phyloP scores from a whole-genome alignment of 2,329 filamentous ascomycete species.

The Penicillium sp. region DNA sequence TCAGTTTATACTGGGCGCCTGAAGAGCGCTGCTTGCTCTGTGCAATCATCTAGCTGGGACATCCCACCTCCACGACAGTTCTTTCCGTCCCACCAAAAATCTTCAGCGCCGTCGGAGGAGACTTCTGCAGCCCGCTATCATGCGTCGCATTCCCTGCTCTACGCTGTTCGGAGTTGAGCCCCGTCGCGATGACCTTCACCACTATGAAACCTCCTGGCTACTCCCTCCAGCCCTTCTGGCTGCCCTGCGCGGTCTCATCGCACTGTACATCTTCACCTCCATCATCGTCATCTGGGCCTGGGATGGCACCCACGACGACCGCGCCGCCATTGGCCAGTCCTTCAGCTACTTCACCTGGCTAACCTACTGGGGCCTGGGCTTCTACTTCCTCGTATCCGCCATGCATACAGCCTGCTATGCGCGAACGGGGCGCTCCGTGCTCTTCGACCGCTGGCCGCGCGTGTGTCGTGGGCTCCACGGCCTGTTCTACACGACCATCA shows the following conservation, averaged over 20 bases:
- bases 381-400: slow-evolving; percentile 69
- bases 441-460: slow-evolving; percentile 60
- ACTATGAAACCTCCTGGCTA: slow-evolving; percentile 79
- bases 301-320: slow-evolving; percentile 55
- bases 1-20: too few species aligned
- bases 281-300: slow-evolving; percentile 68
- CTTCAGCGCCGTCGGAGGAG: not conserved
- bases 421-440: slow-evolving; percentile 48
- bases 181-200: slow-evolving; percentile 51
- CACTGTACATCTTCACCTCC: slow-evolving; percentile 64
- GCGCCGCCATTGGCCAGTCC: slow-evolving; percentile 49
- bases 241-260: slow-evolving; percentile 48
- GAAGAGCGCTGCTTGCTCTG: too few species aligned
- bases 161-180: slow-evolving; percentile 37
- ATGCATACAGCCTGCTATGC: slow-evolving; percentile 69
- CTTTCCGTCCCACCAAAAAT: too few species aligned
- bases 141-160: slow-evolving; percentile 19
- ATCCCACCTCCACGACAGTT: too few species aligned
- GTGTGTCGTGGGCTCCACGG: slow-evolving; percentile 63
- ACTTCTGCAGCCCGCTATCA: slow-evolving; percentile 11
- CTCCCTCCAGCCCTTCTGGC: slow-evolving; percentile 65
- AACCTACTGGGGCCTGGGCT: slow-evolving; percentile 77
- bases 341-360: slow-evolving; percentile 83
- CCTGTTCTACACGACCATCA: slow-evolving; percentile 62
- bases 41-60: too few species aligned